phyloP scores from a whole-genome alignment of 2,329 filamentous ascomycete species.

The Apiospora aurea region DNA sequence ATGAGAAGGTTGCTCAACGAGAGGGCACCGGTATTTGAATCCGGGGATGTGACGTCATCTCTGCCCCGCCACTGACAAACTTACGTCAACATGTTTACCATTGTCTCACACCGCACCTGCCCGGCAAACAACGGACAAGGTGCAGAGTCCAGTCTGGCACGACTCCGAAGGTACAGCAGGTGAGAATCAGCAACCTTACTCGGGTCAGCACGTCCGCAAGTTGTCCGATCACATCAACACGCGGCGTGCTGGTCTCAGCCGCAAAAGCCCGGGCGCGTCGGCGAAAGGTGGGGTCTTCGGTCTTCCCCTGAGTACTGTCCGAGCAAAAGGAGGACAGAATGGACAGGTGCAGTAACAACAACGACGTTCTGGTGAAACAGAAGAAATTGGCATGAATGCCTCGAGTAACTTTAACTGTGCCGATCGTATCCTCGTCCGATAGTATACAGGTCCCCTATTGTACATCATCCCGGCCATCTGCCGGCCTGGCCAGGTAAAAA shows the following conservation, averaged over 20 bases:
- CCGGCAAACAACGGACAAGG: neutral
- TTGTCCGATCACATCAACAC: neutral
- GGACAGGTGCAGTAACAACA: neutral
- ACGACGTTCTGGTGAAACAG: neutral
- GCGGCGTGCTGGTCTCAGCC: neutral
- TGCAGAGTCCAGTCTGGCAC: no score
- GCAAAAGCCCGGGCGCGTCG: neutral
- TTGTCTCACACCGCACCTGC: neutral
- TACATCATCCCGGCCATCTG: neutral
- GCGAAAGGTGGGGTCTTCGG: neutral
- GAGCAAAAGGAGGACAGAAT: neutral
- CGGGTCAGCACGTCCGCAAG: neutral
- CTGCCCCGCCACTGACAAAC: constrained; percentile 1
- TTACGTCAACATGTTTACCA: neutral
- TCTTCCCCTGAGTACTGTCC: neutral
- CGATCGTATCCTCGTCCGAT: neutral
- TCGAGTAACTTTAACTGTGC: neutral
- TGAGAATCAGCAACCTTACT: neutral
- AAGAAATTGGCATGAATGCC: neutral
- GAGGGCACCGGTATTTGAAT: neutral
- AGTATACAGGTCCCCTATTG: neutral
- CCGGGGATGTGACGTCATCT: neutral
- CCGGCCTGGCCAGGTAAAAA: neutral
- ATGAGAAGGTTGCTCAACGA: neutral
- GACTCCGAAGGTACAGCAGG: neutral